A percentile compares a stretch with the other conserved stretches of the same genome.
Conservation (phyloP, 2,329 filamentous ascomycete species). For the Mariannaea elegans region DNA sequence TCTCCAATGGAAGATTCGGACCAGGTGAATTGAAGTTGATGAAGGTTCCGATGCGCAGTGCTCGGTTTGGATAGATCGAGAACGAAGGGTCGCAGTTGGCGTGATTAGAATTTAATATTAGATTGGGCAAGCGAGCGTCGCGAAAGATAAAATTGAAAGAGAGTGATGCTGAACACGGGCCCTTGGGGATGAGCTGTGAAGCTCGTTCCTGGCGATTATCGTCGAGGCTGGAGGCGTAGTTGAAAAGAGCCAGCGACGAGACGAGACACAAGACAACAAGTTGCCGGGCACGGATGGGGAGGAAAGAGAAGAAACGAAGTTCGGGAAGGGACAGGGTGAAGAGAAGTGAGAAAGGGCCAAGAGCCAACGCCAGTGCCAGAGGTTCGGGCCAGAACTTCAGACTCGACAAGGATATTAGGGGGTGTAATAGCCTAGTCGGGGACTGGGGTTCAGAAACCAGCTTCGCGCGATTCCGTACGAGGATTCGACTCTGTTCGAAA, state of each 20-base stretch:
- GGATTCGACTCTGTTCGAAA: conserved; percentile 1
- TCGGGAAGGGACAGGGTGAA: conserved; percentile 17
- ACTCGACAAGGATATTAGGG: conserved; percentile 23
- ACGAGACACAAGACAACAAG: conserved; percentile 25
- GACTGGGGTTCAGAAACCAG: not conserved
- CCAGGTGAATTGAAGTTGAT: conserved; percentile 28
- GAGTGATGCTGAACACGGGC: conserved; percentile 30
- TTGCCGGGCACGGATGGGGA: conserved; percentile 37
- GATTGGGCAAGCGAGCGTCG: conserved; percentile 34
- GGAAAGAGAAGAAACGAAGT: conserved; percentile 25
- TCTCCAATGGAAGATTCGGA: conserved; percentile 34
- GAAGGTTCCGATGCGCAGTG: conserved; percentile 19
- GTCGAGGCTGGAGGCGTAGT: conserved; percentile 30
- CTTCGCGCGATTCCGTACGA: conserved; percentile 3
- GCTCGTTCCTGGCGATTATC: conserved; percentile 40
- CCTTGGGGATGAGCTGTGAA: conserved; percentile 32
- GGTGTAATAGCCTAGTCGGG: conserved; percentile 13
- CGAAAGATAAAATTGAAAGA: conserved; percentile 28
- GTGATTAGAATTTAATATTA: conserved; percentile 40
- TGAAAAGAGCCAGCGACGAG: conserved; percentile 37
- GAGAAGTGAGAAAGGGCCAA: conserved; percentile 23
- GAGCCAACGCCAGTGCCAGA: conserved; percentile 23
- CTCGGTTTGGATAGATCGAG: conserved; percentile 23
- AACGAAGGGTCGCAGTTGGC: conserved; percentile 39
- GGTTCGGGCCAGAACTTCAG: conserved; percentile 21